Conservation (phyloP, 768 basidiomycete genomes). For the Agrocybe praecox region DNA sequence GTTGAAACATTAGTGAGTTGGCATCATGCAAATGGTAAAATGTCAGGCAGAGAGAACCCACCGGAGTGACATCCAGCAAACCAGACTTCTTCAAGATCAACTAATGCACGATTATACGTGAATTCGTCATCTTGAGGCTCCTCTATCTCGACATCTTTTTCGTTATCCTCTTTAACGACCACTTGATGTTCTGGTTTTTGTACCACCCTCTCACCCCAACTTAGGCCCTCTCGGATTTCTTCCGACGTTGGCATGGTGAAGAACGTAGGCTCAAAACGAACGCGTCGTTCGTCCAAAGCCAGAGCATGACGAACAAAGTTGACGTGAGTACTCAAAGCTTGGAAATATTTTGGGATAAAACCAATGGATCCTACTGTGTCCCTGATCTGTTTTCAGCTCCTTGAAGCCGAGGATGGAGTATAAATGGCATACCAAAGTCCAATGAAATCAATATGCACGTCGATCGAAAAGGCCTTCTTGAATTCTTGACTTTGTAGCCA, state of each 20-base stretch:
- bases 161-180: conserved; percentile 24
- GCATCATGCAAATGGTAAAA: not conserved
- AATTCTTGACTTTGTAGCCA: conserved; percentile 32
- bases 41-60: conserved; percentile 17
- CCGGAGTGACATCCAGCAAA: conserved; percentile 48
- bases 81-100: conserved; percentile 28
- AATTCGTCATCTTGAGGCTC: conserved; percentile 47
- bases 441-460: conserved; percentile 32
- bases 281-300: conserved; percentile 22
- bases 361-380: conserved; percentile 25
- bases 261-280: conserved; percentile 44
- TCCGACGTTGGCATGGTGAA: conserved; percentile 37
- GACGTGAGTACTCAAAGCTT: conserved; percentile 20
- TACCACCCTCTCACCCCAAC: conserved; percentile 7
- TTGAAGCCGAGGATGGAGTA: not conserved
- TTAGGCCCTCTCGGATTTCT: conserved; percentile 31
- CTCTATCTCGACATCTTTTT: conserved; percentile 20
- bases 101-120: conserved; percentile 24
- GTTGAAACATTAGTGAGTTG: not conserved
- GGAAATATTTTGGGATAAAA: conserved; percentile 20
- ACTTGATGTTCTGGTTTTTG: conserved; percentile 11
- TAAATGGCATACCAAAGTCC: conserved; percentile 31
- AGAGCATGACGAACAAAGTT: conserved; percentile 22
- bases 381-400: conserved; percentile 5
- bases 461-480: conserved; percentile 30